Conservation (phyloP, 768 basidiomycete species). For the Mycena kentingensis region DNA sequence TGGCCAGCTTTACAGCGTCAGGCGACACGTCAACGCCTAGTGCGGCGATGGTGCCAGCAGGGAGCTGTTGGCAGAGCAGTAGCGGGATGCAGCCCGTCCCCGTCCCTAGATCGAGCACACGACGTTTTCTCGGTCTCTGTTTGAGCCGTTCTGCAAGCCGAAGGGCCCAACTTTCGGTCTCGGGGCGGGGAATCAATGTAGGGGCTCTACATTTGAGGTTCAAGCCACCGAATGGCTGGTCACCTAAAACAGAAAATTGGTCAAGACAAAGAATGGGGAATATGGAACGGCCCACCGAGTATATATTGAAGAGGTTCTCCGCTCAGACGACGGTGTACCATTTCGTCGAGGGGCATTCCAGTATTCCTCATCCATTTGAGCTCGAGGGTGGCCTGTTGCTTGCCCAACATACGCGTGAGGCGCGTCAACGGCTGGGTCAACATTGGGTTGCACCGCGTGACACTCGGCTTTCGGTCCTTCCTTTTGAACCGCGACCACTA, state of each 20-base stretch:
- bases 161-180: slow-evolving; percentile 85
- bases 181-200: slow-evolving; percentile 90
- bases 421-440: slow-evolving; percentile 8
- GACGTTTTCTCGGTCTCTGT: slow-evolving; percentile 32
- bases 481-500: too few species aligned
- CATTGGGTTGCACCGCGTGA: background rate
- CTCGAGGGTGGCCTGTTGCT: slow-evolving; percentile 40
- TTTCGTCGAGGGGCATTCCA: slow-evolving; percentile 35
- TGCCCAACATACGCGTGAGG: slow-evolving; percentile 34
- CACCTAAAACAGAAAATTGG: too few species aligned
- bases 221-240: slow-evolving; percentile 86
- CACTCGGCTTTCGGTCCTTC: too few species aligned
- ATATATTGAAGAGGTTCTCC: slow-evolving; percentile 93
- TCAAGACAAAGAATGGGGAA: slow-evolving; percentile 19
- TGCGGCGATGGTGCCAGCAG: slow-evolving; percentile 53
- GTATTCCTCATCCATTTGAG: slow-evolving; percentile 45
- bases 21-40: slow-evolving; percentile 70
- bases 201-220: slow-evolving; percentile 73
- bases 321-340: slow-evolving; percentile 59
- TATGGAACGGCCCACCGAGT: slow-evolving; percentile 54
- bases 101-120: slow-evolving; percentile 87
- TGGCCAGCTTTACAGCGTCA: slow-evolving; percentile 55
- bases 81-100: slow-evolving; percentile 92
- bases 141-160: slow-evolving; percentile 54
- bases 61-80: slow-evolving; percentile 70